Percentiles rank a stretch among this genome's conserved stretches.
phyloP scores from a whole-genome alignment of 768 basidiomycete species.

The Xerocomellus amylosporus region DNA sequence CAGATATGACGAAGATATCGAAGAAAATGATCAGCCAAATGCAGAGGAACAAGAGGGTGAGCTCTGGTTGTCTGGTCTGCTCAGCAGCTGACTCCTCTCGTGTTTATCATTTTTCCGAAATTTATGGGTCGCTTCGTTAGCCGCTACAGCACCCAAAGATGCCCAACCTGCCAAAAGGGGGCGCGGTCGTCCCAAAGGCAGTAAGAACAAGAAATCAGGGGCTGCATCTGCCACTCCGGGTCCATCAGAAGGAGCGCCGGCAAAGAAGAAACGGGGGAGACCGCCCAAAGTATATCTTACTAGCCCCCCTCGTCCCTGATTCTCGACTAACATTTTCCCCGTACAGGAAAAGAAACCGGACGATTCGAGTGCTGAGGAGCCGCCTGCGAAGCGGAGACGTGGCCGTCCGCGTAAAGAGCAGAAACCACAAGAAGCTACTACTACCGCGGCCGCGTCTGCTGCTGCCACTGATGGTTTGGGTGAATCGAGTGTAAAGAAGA shows the following conservation, averaged over 20 bases:
- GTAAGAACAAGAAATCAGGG: constrained; percentile 65
- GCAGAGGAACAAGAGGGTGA: constrained; percentile 32
- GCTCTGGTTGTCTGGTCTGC: constrained; percentile 13
- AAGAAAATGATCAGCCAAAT: constrained; percentile 45
- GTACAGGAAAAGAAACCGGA: constrained; percentile 36
- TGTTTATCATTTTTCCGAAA: constrained; percentile 18
- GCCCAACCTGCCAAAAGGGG: constrained; percentile 61
- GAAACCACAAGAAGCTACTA: constrained; percentile 42
- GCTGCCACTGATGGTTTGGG: constrained; percentile 35
- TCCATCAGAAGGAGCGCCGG: constrained; percentile 27
- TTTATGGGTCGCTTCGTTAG: constrained; percentile 29
- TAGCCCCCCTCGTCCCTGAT: constrained; percentile 18
- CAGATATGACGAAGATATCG: constrained; percentile 59
- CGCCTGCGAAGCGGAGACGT: constrained; percentile 60
- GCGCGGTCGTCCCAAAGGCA: constrained; percentile 87
- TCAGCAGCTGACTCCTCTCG: constrained; percentile 10
- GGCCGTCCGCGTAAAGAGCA: constrained; percentile 71
- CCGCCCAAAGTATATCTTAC: constrained; percentile 46
- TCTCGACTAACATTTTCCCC: constrained; percentile 14
- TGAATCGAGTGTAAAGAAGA: constrained; percentile 60
- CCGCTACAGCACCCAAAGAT: constrained; percentile 39
- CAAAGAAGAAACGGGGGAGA: constrained; percentile 48
- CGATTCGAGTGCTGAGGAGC: constrained; percentile 52
- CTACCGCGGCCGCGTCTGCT: constrained; percentile 34
- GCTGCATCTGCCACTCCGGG: constrained; percentile 30